Base-by-base conservation (phyloP, 257 asterid genomes). In the Salvia hispanica region DNA sequence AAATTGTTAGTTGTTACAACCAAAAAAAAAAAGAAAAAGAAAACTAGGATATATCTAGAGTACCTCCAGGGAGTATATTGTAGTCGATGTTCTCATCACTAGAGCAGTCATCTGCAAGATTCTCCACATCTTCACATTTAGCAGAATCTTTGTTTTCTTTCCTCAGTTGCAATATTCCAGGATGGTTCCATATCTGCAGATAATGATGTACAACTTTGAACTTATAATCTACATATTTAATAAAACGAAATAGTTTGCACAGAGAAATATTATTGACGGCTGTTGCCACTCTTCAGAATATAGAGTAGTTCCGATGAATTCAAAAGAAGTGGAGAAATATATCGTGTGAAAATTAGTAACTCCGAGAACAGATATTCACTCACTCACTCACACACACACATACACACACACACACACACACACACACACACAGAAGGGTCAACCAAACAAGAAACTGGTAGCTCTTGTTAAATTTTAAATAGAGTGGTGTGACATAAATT, bases 151-250 rank as follows among this genome's bases (percentile, higher is more conserved):
- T 88, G 82, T 80, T 84, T 76, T 91, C 95, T 76, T 85, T 88
- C 89, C 82, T 83, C 69, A 93, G 76, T 83, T 85, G 95, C 83
- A 93, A 77, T 76, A 88, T 84, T 57, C 99, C 99, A 79, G 99
- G 99, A 87, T 93, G 99, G 74, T 93, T 93, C 97, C 97, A 93
- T 78, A 93, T 93, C 99, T 93, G 76, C 73, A 79, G 50, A 60
- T 69, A 74, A 61, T 21, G 40, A 62, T 37, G 54, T 45, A 37
- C 39, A 25, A 64, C 44, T 52, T 62, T 48, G 4, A 62, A 66
- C 46, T 70, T 45, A 47, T 4, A 53, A 62, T 53, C 66, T 57
- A 13, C 9, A 9, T 15, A 44, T 63, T 11, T 11, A 63, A 42
- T 42, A 56, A 31, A 31, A 45, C 21, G 44, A 16, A 63, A 36